Conservation (phyloP, 352 stramenopile species). For the Blastocystis sp. region DNA sequence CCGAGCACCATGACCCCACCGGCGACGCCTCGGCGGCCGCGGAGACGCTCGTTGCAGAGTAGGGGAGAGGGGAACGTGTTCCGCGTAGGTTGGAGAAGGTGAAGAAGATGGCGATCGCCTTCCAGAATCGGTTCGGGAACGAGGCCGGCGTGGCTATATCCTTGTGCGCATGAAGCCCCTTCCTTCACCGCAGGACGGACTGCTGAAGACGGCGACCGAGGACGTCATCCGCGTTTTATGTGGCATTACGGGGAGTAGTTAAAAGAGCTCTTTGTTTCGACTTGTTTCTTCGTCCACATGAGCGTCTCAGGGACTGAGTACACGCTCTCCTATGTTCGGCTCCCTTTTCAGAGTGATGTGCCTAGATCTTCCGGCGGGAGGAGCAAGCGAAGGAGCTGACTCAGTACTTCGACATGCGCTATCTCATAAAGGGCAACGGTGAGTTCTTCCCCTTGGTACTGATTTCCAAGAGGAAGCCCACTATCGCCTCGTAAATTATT, state of each 20-base stretch:
- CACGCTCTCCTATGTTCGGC: not conserved
- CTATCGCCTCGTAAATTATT: not conserved
- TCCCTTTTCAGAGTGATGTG: not conserved
- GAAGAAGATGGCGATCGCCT: not conserved
- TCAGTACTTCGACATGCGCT: conserved; percentile 43
- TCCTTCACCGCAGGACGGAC: not conserved
- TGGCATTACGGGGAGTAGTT: not conserved
- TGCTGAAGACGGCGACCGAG: not conserved
- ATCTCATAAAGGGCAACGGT: not conserved
- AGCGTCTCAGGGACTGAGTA: not conserved
- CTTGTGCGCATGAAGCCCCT: not conserved
- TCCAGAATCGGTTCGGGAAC: not conserved
- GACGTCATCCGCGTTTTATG: not conserved
- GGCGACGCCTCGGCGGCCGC: not conserved
- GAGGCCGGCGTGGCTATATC: not conserved
- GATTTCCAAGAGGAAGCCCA: not conserved
- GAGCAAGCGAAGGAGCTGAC: conserved; percentile 19
- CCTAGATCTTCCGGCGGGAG: conserved; percentile 35
- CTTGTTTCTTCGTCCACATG: not conserved
- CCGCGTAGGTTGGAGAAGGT: not conserved
- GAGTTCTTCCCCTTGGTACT: not conserved
- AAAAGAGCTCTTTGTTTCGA: not conserved
- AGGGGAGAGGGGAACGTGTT: not conserved
- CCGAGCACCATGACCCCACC: not conserved
- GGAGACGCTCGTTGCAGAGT: not conserved